Percentiles rank a stretch among this genome's conserved stretches.
Evolutionary conservation across 331 rosid genomes (phyloP).

Genomic region (Acacia concinna): DNA sequence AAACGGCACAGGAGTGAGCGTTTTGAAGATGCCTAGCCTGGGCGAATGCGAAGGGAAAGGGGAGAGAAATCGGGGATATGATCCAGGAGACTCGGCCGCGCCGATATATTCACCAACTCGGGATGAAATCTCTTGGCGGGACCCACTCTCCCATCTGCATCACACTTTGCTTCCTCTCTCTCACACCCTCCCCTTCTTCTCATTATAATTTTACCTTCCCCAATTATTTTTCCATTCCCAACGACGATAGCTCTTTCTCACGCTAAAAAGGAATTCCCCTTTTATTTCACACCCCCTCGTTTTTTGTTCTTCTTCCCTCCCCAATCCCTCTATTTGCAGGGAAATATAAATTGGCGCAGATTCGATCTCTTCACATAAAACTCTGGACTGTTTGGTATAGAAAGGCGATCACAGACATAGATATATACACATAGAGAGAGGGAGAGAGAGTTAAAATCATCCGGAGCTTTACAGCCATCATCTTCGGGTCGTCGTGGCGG

Average conservation of each 20-base stretch:
- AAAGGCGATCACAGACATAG: not conserved
- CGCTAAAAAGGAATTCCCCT: not conserved
- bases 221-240: constrained; percentile 11
- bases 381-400: not conserved
- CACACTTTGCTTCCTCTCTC: not conserved
- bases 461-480: not conserved
- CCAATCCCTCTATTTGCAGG: not conserved
- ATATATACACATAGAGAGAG: not conserved
- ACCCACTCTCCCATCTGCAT: not conserved
- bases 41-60: not conserved
- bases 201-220: not conserved
- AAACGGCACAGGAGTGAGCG: not conserved
- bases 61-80: not conserved
- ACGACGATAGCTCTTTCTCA: not conserved
- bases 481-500: not conserved
- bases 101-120: not conserved
- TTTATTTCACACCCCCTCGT: not conserved
- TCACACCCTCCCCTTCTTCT: not conserved
- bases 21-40: not conserved
- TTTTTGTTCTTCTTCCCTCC: not conserved
- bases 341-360: not conserved
- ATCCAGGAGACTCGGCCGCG: not conserved
- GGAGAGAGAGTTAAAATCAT: not conserved
- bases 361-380: not conserved
- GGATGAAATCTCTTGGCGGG: constrained; percentile 1